Percentiles rank a stretch among this genome's conserved stretches.
These are phyloP conservation scores for Cubamyces sp. DNA, from an alignment of 768 basidiomycete species.

Conservation along the genomic window DNA sequence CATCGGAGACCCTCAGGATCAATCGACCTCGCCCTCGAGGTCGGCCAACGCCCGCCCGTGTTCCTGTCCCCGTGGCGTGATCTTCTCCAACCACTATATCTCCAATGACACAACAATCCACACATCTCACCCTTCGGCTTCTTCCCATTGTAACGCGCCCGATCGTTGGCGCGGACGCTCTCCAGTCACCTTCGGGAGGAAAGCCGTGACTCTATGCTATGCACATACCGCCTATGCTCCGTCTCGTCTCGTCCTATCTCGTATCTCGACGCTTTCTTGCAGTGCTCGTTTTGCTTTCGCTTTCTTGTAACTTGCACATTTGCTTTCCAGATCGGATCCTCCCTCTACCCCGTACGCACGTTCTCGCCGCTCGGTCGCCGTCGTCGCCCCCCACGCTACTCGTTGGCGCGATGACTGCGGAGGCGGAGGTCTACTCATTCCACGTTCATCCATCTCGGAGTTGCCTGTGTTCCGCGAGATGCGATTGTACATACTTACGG, in stretches of 20 bases:
- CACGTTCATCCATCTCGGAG: constrained; percentile 23
- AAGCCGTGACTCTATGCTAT: constrained; percentile 36
- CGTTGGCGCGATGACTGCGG: neutral
- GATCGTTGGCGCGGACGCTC: constrained; percentile 8
- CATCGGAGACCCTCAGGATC: constrained; percentile 46
- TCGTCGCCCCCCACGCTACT: neutral
- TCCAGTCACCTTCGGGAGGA: neutral
- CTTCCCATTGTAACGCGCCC: neutral
- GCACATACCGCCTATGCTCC: constrained; percentile 36
- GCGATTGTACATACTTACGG: constrained; percentile 24
- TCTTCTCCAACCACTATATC: constrained; percentile 7
- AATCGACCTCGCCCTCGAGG: constrained; percentile 51
- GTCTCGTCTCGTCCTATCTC: constrained; percentile 3
- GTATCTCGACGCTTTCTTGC: constrained; percentile 20
- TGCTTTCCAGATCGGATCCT: constrained; percentile 4
- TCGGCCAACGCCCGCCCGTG: constrained; percentile 42
- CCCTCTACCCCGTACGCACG: neutral
- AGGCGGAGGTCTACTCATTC: constrained; percentile 18
- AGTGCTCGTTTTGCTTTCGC: constrained; percentile 11
- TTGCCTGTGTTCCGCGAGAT: constrained; percentile 21
- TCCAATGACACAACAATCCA: neutral
- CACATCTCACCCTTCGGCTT: neutral
- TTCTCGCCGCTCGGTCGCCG: neutral
- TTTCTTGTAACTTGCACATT: constrained; percentile 5
- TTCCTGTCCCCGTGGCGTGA: constrained; percentile 35